phyloP scores from a whole-genome alignment of 805 yeast species.

The Vanderwaltozyma yarrowii region DNA sequence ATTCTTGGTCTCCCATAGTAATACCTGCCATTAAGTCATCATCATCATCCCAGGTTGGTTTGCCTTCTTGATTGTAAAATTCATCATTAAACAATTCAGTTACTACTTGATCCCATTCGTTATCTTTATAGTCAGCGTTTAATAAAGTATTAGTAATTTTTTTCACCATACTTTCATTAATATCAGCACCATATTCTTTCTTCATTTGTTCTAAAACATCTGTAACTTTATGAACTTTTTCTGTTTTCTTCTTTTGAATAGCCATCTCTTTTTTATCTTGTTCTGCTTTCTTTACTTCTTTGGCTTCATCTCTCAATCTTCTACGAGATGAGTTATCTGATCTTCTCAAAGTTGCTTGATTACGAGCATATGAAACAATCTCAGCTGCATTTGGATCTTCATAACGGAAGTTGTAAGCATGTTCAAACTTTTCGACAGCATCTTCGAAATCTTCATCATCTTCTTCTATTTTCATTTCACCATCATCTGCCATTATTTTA shows the following conservation, averaged over 20 bases:
- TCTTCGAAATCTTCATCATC: constrained; percentile 86
- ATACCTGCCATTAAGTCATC: constrained; percentile 45
- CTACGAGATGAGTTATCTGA: constrained; percentile 65
- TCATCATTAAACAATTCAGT: constrained; percentile 78
- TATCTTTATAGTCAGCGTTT: constrained; percentile 80
- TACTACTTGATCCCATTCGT: constrained; percentile 86
- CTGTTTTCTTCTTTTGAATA: constrained; percentile 59
- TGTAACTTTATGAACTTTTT: constrained; percentile 66
- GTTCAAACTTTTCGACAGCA: constrained; percentile 84
- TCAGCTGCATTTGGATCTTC: constrained; percentile 90
- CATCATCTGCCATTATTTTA: constrained; percentile 41
- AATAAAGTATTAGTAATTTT: constrained; percentile 69
- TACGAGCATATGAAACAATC: constrained; percentile 89
- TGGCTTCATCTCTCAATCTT: constrained; percentile 66
- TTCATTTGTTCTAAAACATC: constrained; percentile 43
- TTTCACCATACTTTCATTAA: constrained; percentile 46
- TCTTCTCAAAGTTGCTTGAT: constrained; percentile 84
- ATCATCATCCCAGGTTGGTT: constrained; percentile 60
- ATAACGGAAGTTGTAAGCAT: constrained; percentile 87
- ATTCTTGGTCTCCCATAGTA: constrained; percentile 31
- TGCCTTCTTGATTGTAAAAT: constrained; percentile 51
- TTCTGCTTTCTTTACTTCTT: constrained; percentile 41
- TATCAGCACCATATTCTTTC: constrained; percentile 35
- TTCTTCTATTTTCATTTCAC: constrained; percentile 36
- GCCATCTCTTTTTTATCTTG: constrained; percentile 47